Percentiles rank a stretch among this genome's conserved stretches.
Conservation (phyloP, 352 stramenopile species). For the Globisporangium barbulae region DNA sequence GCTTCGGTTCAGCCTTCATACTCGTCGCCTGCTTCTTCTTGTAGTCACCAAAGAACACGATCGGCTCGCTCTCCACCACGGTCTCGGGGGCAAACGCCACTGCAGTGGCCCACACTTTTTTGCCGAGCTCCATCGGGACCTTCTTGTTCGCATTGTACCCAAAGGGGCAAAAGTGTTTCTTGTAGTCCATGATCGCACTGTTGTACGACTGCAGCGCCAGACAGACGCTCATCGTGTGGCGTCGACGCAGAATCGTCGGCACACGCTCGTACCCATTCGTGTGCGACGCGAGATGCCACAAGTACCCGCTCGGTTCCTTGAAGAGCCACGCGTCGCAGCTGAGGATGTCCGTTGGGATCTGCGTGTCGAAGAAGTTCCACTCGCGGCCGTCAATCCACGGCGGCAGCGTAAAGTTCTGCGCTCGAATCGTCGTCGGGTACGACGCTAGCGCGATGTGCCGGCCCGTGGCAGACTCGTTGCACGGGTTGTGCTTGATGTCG, state of each 20-base stretch:
- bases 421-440: constrained; percentile 73
- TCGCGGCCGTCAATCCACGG: constrained; percentile 74
- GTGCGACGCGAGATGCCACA: constrained; percentile 72
- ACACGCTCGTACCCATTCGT: constrained; percentile 78
- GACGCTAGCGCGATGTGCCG: constrained; percentile 52
- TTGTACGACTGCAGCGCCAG: constrained; percentile 74
- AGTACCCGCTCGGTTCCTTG: constrained; percentile 38
- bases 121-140: constrained; percentile 55
- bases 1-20: constrained; percentile 4
- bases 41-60: constrained; percentile 48
- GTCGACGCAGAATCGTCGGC: constrained; percentile 72
- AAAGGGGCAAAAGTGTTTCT: constrained; percentile 40
- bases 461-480: constrained; percentile 31
- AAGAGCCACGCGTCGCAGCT: constrained; percentile 75
- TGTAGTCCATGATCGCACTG: constrained; percentile 50
- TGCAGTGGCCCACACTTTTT: constrained; percentile 40
- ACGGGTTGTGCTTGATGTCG: constrained; percentile 75
- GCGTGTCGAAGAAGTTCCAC: constrained; percentile 67
- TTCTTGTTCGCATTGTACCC: constrained; percentile 74
- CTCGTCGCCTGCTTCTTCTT: constrained; percentile 28
- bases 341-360: constrained; percentile 63
- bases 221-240: constrained; percentile 72
- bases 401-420: constrained; percentile 68
- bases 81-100: constrained; percentile 35
- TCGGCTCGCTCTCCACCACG: constrained; percentile 23